These are phyloP conservation scores for Coniochaeta sp. DNA, from an alignment of 2,329 filamentous ascomycete species.

Conservation along the genomic window DNA sequence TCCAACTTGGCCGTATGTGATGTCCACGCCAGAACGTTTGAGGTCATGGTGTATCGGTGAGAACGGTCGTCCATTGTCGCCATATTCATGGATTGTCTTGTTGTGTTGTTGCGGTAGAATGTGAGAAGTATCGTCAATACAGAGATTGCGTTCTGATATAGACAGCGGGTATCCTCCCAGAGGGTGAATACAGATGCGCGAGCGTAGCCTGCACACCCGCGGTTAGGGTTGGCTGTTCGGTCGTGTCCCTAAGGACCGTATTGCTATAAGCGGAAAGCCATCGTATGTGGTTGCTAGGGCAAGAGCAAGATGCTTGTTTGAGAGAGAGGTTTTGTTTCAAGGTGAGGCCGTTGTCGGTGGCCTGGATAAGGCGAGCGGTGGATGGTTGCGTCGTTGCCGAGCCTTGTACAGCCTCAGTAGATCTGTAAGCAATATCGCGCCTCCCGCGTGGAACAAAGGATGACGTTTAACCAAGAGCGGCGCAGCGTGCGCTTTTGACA, in stretches of 20 bases:
- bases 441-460: neutral
- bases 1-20: slow-evolving; percentile 34
- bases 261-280: slow-evolving; percentile 26
- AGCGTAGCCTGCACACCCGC: slow-evolving; percentile 1
- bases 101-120: neutral
- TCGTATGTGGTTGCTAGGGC: neutral
- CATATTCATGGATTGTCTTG: slow-evolving; percentile 10
- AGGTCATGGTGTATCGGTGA: slow-evolving; percentile 27
- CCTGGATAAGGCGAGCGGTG: neutral
- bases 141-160: neutral
- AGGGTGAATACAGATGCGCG: neutral
- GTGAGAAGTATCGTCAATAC: neutral
- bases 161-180: neutral
- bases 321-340: neutral
- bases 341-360: neutral
- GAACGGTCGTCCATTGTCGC: slow-evolving; percentile 27
- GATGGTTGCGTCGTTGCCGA: neutral
- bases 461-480: neutral
- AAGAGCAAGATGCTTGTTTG: neutral
- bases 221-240: slow-evolving; percentile 10
- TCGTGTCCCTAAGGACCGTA: slow-evolving; percentile 32
- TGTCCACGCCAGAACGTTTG: slow-evolving; percentile 37
- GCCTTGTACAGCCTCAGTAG: neutral
- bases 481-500: neutral
- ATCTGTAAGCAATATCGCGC: neutral